Base-by-base conservation (phyloP, 2,329 filamentous ascomycete species). In the Mollisiaceae sp. region DNA sequence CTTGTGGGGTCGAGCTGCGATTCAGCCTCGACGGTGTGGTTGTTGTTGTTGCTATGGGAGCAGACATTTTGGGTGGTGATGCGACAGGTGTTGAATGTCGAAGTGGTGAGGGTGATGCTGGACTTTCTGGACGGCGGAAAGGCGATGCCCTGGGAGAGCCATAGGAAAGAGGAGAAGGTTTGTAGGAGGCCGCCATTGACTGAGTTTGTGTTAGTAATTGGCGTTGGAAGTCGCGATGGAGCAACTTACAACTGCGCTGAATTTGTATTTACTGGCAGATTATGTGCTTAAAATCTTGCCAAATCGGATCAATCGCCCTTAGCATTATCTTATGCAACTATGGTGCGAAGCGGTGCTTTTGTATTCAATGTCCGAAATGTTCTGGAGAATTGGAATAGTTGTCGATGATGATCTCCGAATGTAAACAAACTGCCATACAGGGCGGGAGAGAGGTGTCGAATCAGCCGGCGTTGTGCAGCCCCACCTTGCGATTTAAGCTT, bases 161-260 rank as follows among this genome's bases (percentile, higher is more conserved):
- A 78, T 90, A 91, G 66, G 89, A 89, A 67, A 92, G 79, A 62
- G 89, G 89, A 27, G 89, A 91, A 15, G 89, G 89, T 77, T 91
- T 91, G 78, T 90, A 92, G 64, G 85, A 80, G 59, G 82, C 76
- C 60, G 72, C 66, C 71, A 74, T 75, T 56, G 8, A 9, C 50
- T 54, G 24, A 27, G 22, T 54, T 32, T n/a, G 24, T 32, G 50
- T 54, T 35, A 54, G 50, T 54, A 32, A 54, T 54, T 54, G 50
- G 50, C 14, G 59, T 65, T 59, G 69, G 68, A 68, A 73, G 62
- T 68, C 56, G 67, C 69, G 62, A 70, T 65, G 65, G 18, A 64
- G 22, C 24, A 24, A 41, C 43, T 47, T 32, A 54, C 50, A 24
- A 32, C 20, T 12, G 12, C 18, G 14, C n/a, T 27, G 2, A 4